Conservation (phyloP, 1,284 basidiomycete genomes). For the Coniferiporia weirii region DNA sequence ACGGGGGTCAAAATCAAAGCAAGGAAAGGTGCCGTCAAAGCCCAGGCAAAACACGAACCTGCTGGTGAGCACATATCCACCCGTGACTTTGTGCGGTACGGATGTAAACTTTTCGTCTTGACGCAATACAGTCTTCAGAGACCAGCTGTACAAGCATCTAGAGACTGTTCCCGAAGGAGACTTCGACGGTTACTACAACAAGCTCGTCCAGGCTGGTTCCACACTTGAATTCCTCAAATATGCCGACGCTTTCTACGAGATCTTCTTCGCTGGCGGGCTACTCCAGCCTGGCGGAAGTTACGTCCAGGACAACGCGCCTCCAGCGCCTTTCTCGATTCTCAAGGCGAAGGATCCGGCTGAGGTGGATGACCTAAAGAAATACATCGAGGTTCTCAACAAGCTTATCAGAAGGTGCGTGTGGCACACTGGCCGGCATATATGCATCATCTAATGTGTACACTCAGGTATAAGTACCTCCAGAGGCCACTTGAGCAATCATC, state of each 20-base stretch:
- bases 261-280: conserved; percentile 89
- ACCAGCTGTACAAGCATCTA: conserved; percentile 91
- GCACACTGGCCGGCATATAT: conserved; percentile 13
- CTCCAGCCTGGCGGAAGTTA: conserved; percentile 93
- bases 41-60: conserved; percentile 86
- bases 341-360: conserved; percentile 74
- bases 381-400: conserved; percentile 91
- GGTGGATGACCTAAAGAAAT: conserved; percentile 83
- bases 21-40: conserved; percentile 83
- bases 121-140: conserved; percentile 76
- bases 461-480: conserved; percentile 96
- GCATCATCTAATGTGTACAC: neutral
- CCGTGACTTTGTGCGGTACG: neutral
- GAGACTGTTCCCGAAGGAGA: conserved; percentile 80
- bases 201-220: conserved; percentile 86
- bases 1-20: conserved; percentile 86
- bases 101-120: neutral
- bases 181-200: conserved; percentile 78
- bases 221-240: conserved; percentile 94
- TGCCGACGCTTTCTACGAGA: conserved; percentile 92
- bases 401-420: conserved; percentile 79
- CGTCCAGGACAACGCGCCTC: conserved; percentile 79
- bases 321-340: conserved; percentile 80
- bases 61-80: conserved; percentile 38
- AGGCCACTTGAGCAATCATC: conserved; percentile 87